Evolutionary conservation across 202 grass and related monocot genomes (phyloP).

Genomic region (Tripidium arundinaceum): DNA sequence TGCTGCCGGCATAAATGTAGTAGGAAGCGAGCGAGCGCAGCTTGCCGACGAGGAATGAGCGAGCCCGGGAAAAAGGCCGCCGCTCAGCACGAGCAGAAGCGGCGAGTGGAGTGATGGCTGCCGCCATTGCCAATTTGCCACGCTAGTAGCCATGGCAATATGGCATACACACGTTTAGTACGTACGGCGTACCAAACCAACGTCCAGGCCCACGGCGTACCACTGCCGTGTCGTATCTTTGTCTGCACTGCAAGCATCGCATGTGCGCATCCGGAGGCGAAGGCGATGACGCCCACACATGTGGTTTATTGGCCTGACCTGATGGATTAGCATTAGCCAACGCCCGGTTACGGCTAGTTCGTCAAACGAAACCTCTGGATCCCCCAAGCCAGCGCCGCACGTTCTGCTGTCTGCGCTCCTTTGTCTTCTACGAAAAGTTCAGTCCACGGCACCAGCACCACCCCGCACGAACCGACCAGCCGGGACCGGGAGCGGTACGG

Average conservation of each 20-base stretch:
- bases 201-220: neutral
- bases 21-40: constrained; percentile 16
- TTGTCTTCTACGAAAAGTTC: constrained; percentile 11
- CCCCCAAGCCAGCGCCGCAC: neutral
- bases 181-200: neutral
- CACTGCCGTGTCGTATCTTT: neutral
- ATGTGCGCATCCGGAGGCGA: constrained; percentile 16
- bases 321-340: neutral
- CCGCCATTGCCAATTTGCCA: neutral
- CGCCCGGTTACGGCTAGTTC: neutral
- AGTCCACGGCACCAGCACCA: neutral
- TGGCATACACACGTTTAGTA: too few species aligned
- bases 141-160: neutral
- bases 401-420: constrained; percentile 11
- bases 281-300: neutral
- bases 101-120: neutral
- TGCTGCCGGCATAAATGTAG: constrained; percentile 36
- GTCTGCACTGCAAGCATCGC: neutral
- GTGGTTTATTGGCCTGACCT: neutral
- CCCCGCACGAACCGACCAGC: neutral
- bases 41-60: constrained; percentile 38
- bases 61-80: too few species aligned
- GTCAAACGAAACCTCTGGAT: neutral
- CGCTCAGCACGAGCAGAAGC: neutral
- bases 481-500: too few species aligned